phyloP scores from a whole-genome alignment of 768 basidiomycete species.

The Leccinum variicolor region DNA sequence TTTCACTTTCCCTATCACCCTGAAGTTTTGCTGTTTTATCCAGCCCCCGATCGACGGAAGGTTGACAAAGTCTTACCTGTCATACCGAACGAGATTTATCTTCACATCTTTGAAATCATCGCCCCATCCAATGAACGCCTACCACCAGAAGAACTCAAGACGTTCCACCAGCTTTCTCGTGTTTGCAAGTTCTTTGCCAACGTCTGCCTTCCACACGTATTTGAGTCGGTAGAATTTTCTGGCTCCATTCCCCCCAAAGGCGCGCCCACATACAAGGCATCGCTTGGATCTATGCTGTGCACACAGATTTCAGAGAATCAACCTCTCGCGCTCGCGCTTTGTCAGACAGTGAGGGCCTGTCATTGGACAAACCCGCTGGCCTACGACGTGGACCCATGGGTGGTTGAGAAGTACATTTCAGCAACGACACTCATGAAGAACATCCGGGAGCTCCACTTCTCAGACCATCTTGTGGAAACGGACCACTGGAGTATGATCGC shows the following conservation, averaged over 20 bases:
- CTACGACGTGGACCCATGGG: background rate
- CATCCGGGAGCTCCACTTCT: slow-evolving; percentile 15
- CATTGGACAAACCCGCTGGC: slow-evolving; percentile 3
- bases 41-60: slow-evolving; percentile 27
- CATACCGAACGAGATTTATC: slow-evolving; percentile 45
- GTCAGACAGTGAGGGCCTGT: background rate
- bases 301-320: background rate
- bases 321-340: background rate
- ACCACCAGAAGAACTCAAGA: slow-evolving; percentile 6
- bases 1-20: background rate
- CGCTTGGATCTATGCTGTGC: background rate
- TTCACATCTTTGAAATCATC: slow-evolving; percentile 37
- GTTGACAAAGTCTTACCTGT: slow-evolving; percentile 17
- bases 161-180: slow-evolving; percentile 30
- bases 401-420: background rate
- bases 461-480: slow-evolving; percentile 1
- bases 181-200: slow-evolving; percentile 45
- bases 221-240: slow-evolving; percentile 28
- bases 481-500: slow-evolving; percentile 16
- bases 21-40: background rate
- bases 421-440: slow-evolving; percentile 18
- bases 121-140: slow-evolving; percentile 14
- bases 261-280: background rate
- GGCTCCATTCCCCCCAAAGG: slow-evolving; percentile 8
- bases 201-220: slow-evolving; percentile 37